Percentiles rank a stretch among this genome's conserved stretches.
These are phyloP conservation scores for Phenoliferia sp. DNA, from an alignment of 1,284 basidiomycete genomes.

Conservation along the genomic window DNA sequence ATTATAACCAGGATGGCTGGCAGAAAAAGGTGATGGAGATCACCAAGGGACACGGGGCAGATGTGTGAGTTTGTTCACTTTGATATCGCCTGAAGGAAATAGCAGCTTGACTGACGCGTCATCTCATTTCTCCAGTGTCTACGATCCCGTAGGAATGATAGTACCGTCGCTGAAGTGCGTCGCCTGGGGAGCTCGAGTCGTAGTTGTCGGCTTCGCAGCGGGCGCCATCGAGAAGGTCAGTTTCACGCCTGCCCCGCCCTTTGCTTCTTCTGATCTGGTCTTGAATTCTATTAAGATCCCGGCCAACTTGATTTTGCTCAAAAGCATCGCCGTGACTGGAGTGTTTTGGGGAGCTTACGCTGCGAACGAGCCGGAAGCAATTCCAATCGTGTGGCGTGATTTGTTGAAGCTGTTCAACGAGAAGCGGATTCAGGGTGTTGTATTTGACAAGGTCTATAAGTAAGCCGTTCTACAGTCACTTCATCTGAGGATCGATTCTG, in stretches of 20 bases:
- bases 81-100: too few species aligned
- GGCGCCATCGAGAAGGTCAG: conserved; percentile 88
- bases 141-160: conserved; percentile 80
- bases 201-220: conserved; percentile 67
- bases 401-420: conserved; percentile 67
- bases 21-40: conserved; percentile 54
- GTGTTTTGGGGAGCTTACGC: conserved; percentile 62
- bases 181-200: conserved; percentile 84
- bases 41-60: conserved; percentile 74
- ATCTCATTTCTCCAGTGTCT: conserved; percentile 49
- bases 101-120: conserved; percentile 4
- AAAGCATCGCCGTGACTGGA: conserved; percentile 76
- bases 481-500: not conserved
- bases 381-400: conserved; percentile 66
- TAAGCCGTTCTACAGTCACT: conserved; percentile 12
- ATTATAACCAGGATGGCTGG: conserved; percentile 44
- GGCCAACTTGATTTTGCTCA: conserved; percentile 79
- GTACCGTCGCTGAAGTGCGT: conserved; percentile 72
- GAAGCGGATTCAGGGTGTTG: conserved; percentile 63
- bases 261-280: not conserved
- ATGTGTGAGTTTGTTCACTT: conserved; percentile 33
- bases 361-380: conserved; percentile 62
- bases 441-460: conserved; percentile 65
- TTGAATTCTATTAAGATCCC: conserved; percentile 55
- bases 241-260: not conserved